Percentiles rank a stretch among this genome's conserved stretches.
phyloP scores from a whole-genome alignment of 2,329 filamentous ascomycete species.

The Botrytis medusae region DNA sequence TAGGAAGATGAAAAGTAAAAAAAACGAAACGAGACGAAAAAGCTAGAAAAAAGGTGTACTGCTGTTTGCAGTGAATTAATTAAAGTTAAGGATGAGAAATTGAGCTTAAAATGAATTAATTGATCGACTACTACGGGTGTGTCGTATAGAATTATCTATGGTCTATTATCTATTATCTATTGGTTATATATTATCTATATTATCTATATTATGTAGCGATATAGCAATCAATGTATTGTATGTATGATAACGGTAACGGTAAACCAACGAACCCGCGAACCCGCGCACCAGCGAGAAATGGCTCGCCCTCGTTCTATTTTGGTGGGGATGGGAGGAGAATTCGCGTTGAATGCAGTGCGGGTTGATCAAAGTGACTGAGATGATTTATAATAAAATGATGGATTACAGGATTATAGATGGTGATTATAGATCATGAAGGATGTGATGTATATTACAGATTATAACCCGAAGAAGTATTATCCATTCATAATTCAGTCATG shows the following conservation, averaged over 20 bases:
- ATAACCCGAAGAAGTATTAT: no score
- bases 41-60: background rate
- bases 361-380: background rate
- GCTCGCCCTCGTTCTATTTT: background rate
- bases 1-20: background rate
- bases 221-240: no score
- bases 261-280: no score
- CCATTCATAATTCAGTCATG: no score
- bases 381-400: background rate
- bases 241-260: no score
- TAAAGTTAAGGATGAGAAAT: slow-evolving; percentile 18
- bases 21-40: background rate
- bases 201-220: no score
- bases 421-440: no score
- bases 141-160: no score
- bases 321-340: slow-evolving; percentile 3
- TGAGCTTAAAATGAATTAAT: slow-evolving; percentile 15
- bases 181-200: no score
- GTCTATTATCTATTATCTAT: no score
- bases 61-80: slow-evolving; percentile 23
- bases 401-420: background rate
- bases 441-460: no score
- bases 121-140: background rate
- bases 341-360: background rate
- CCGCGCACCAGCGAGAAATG: background rate